Evolutionary conservation across 1,139 yeast genomes (phyloP), one percentile per base, ranked within the genome.

Genomic region (Starmera stellimalicola): DNA sequence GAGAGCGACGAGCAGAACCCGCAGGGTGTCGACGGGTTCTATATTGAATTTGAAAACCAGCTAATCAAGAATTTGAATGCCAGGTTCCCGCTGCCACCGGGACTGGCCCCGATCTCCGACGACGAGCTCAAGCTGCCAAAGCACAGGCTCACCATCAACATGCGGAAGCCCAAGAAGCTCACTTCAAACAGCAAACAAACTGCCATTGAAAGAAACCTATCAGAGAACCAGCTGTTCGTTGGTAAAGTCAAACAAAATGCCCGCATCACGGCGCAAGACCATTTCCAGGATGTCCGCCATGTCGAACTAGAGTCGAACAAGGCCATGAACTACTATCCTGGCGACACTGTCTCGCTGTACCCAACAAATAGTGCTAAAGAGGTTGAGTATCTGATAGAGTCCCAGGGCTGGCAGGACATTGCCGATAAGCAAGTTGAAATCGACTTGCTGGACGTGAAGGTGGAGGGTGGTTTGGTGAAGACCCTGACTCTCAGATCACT

Each of bases 221-320:
- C 31, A 30, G 7, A 12, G 19, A n/a, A 37, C 39, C 26, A 25
- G 31, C 7, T 61, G 7, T 46, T 44, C 19, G 33, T 41, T 10
- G 91, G 80, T 0, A 58, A 44, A 7, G 63, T 83, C 10, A 36
- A 45, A 0, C 34, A 42, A 3, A 84, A 84, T 49, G 44, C 55
- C 1, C 58, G 95, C 37, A 59, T 88, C 11, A 88, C 96, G 0
- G 55, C 72, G 0, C 38, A 45, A 0, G 78, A 73, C 36, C 97
- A 93, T 59, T 87, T 84, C 57, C 97, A 91, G 55, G 98, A 93
- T 51, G 94, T 91, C 1, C 66, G 95, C 27, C 76, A 72, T 38
- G 54, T 88, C 12, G 49, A 58, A 4, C 14, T 22, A n/a, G 46
- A 47, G 9, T 22, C 44, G n/a, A 31, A 46, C 31, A 10, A 33